These are phyloP conservation scores for Rhododendron williamsianum DNA, from an alignment of 148 eudicot genomes.

Conservation along the genomic window DNA sequence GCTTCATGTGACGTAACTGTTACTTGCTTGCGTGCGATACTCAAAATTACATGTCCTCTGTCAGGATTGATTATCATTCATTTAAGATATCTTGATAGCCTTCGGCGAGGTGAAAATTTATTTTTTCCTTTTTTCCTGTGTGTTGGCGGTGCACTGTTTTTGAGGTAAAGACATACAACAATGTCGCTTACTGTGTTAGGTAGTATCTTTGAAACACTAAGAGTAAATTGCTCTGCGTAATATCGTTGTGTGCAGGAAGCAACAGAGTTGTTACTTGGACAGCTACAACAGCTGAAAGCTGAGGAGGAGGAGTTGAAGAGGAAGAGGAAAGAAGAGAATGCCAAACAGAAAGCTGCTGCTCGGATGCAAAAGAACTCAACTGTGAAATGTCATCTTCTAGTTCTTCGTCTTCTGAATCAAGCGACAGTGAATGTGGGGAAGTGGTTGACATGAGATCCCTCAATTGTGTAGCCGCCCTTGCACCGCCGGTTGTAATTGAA, in stretches of 20 bases:
- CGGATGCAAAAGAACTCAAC: conserved; percentile 9
- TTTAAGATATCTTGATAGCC: neutral
- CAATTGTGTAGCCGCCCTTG: conserved; percentile 6
- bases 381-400: conserved; percentile 44
- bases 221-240: neutral
- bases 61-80: neutral
- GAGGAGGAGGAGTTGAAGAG: conserved; percentile 39
- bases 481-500: conserved; percentile 12
- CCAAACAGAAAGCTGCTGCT: conserved; percentile 21
- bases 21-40: neutral
- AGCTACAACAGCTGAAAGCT: conserved; percentile 36
- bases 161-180: too few species aligned
- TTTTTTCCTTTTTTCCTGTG: too few species aligned
- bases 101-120: neutral
- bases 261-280: conserved; percentile 38
- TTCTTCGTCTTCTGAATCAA: conserved; percentile 60
- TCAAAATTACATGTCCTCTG: neutral
- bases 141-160: too few species aligned
- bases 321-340: conserved; percentile 32
- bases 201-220: neutral
- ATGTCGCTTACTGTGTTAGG: neutral
- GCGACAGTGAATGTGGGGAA: conserved; percentile 64
- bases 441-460: conserved; percentile 47
- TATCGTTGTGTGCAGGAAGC: conserved; percentile 36
- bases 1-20: neutral